A percentile compares a stretch with the other conserved stretches of the same genome.
These are phyloP conservation scores for Glonium stellatum DNA, from an alignment of 495 filamentous ascomycete genomes.

Conservation along the genomic window DNA sequence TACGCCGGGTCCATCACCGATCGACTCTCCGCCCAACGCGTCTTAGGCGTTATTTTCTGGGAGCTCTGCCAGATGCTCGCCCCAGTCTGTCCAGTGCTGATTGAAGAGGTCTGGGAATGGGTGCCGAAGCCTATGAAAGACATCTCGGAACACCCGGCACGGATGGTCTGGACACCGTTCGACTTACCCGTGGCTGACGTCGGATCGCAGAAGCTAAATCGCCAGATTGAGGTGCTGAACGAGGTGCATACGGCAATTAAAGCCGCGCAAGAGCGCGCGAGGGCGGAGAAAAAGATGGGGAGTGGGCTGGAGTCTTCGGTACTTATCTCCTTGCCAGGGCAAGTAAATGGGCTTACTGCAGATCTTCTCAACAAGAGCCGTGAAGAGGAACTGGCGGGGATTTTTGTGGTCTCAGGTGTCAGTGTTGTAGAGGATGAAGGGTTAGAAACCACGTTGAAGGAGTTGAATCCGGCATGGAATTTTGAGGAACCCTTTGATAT, in stretches of 20 bases:
- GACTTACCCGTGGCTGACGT: not conserved
- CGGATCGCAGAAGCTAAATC: not conserved
- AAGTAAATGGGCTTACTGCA: constrained; percentile 17
- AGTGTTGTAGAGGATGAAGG: constrained; percentile 36
- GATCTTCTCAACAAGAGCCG: constrained; percentile 46
- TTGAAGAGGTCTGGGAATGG: constrained; percentile 83
- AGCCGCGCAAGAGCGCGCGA: constrained; percentile 56
- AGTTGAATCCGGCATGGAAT: not conserved
- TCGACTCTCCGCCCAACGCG: constrained; percentile 53
- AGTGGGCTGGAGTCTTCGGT: constrained; percentile 67
- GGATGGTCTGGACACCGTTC: constrained; percentile 35
- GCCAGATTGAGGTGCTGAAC: constrained; percentile 41
- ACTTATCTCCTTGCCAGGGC: constrained; percentile 33
- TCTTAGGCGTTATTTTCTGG: constrained; percentile 61
- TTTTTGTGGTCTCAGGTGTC: constrained; percentile 77
- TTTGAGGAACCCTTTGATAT: not conserved
- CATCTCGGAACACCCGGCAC: constrained; percentile 48
- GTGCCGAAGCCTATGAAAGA: constrained; percentile 55
- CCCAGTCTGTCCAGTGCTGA: constrained; percentile 75
- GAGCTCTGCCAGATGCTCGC: constrained; percentile 68
- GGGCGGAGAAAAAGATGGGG: constrained; percentile 57
- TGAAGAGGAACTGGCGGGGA: constrained; percentile 55
- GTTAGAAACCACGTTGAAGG: not conserved
- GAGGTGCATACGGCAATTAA: constrained; percentile 48
- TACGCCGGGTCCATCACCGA: constrained; percentile 67